A percentile compares a stretch with the other conserved stretches of the same genome.
phyloP scores from a whole-genome alignment of 805 yeast species.

The Lipomyces yamadae region DNA sequence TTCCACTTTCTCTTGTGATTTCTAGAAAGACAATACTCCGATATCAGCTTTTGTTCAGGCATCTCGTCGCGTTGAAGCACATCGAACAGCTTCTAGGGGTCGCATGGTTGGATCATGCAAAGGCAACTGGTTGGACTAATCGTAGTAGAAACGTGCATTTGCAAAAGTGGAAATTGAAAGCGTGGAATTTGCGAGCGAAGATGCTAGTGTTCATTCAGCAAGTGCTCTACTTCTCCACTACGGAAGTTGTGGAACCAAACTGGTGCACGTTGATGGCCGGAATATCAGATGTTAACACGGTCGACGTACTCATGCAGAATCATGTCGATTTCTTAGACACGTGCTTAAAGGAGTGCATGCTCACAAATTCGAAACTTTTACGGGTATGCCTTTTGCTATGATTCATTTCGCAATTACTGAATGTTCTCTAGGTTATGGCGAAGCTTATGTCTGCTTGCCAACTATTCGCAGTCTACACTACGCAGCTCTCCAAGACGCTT shows the following conservation, averaged over 20 bases:
- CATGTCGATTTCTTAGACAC: constrained; percentile 66
- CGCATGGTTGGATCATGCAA: constrained; percentile 73
- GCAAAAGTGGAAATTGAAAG: constrained; percentile 38
- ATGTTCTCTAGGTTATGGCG: constrained; percentile 29
- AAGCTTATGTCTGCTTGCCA: constrained; percentile 45
- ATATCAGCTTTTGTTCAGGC: constrained; percentile 79
- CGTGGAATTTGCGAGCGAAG: constrained; percentile 48
- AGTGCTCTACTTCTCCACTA: constrained; percentile 59
- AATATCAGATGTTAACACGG: constrained; percentile 45
- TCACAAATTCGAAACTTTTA: constrained; percentile 63
- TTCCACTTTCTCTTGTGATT: constrained; percentile 79
- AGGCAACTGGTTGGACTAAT: constrained; percentile 79
- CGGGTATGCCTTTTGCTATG: constrained; percentile 3
- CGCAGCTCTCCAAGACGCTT: constrained; percentile 59
- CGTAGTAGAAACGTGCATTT: constrained; percentile 47
- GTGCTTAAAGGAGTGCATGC: constrained; percentile 65
- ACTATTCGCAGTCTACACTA: constrained; percentile 55
- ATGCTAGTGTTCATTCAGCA: constrained; percentile 63
- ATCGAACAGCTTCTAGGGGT: constrained; percentile 62
- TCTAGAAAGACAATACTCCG: constrained; percentile 73
- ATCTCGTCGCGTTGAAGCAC: constrained; percentile 65
- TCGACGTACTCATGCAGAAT: constrained; percentile 52
- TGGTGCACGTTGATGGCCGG: constrained; percentile 51
- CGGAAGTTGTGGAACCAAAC: constrained; percentile 63
- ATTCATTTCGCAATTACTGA: background rate